Evolutionary conservation across 2,329 filamentous ascomycete genomes (phyloP), one percentile per base, ranked within the genome.

Genomic region (Fusarium irregulare): DNA sequence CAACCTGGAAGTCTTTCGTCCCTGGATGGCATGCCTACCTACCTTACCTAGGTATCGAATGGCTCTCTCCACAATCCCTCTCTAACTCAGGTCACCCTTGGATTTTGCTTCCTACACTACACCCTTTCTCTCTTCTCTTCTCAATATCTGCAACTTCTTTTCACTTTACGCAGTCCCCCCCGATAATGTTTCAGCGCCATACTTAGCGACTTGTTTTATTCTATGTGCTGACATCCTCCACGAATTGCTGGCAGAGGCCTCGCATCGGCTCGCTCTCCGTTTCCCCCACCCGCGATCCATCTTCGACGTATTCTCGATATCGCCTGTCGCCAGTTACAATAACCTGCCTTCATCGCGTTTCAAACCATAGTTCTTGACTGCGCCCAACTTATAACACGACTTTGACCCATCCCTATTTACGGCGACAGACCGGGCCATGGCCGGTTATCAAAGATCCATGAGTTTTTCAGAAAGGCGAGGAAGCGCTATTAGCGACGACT

Each of bases 401-500:
- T 51, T 34, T 42, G 42, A 49, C 30, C 62, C 47, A 57, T 45
- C 23, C 57, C 62, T 51, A 55, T 65, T 46, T 54, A 59, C 61
- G 66, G 63, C 58, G 55, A 73, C 59, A 54, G 67, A 64, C 61
- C 60, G 62, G 70, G 73, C 56, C 75, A 80, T 80, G 79, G 79
- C 76, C 69, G 76, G 77, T 71, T 79, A 78, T 62, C 77, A 78
- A 56, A 82, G 83, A 75, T 85, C 87, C 37, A 80, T 87, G 70
- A 88, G 88, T 78, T 87, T 91, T 73, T 89, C 88, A 11, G 87
- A 88, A 75, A 82, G 88, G 75, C 83, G 88, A 78, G 87, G 87
- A 64, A 90, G 87, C 73, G 79, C 84, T 61, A 82, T 88, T 54
- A 83, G 80, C 76, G 88, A 90, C 62, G 88, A 89, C 54, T 77